These are phyloP conservation scores for Lindgomyces ingoldianus DNA, from an alignment of 495 filamentous ascomycete species.

Conservation along the genomic window DNA sequence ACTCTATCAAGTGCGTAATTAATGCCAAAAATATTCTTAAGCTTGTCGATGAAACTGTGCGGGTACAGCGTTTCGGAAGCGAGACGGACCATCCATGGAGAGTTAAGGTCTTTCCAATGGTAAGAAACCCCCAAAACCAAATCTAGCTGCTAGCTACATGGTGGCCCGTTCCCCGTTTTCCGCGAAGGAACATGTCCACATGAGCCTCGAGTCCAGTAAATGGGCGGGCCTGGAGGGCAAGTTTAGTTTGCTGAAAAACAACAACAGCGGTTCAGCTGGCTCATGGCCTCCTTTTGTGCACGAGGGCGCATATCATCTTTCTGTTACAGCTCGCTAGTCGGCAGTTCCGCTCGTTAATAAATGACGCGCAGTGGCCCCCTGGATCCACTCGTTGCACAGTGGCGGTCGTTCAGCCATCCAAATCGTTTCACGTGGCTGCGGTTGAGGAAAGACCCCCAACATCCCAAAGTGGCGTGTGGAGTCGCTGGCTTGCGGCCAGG, in stretches of 20 bases:
- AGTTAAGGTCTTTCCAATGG: neutral
- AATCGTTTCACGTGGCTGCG: conserved; percentile 37
- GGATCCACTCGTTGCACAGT: conserved; percentile 18
- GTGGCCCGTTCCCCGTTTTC: neutral
- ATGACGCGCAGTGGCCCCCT: conserved; percentile 34
- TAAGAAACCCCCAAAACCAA: conserved; percentile 1
- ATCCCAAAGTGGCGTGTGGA: conserved; percentile 21
- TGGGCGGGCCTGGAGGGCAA: neutral
- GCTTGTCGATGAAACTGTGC: conserved; percentile 5
- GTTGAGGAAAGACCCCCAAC: conserved; percentile 12
- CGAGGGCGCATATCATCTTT: neutral
- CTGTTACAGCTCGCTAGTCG: conserved; percentile 23
- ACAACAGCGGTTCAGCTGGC: neutral
- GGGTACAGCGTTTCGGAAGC: conserved; percentile 10
- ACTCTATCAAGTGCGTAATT: neutral
- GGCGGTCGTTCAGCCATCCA: conserved; percentile 31
- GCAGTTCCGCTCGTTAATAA: conserved; percentile 23
- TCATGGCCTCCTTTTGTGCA: neutral
- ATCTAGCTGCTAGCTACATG: neutral
- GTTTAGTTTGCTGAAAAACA: neutral
- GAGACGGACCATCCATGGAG: conserved; percentile 1
- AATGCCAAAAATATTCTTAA: conserved; percentile 9
- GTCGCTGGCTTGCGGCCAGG: conserved; percentile 24
- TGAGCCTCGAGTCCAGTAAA: too few species aligned
- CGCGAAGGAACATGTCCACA: neutral